phyloP scores from a whole-genome alignment of 164 flowering plant species.

The Aristolochia californica region DNA sequence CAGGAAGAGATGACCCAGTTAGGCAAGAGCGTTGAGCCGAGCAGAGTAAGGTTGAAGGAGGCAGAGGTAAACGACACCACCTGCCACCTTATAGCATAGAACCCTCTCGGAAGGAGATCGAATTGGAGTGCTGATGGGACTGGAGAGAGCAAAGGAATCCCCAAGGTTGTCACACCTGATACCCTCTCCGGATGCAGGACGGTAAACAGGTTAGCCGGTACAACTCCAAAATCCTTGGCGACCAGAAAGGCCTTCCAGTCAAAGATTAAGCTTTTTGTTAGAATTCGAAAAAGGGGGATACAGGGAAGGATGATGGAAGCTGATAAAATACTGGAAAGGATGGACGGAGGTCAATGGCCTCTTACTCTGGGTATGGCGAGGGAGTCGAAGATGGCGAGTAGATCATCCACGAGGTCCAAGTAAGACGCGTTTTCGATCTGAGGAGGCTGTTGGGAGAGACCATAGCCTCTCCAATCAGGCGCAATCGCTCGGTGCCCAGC shows the following conservation, averaged over 20 bases:
- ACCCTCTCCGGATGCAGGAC: conserved; percentile 33
- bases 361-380: conserved; percentile 20
- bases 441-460: conserved; percentile 47
- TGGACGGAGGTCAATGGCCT: neutral
- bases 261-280: too few species aligned
- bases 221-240: conserved; percentile 53
- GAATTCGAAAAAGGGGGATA: too few species aligned
- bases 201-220: conserved; percentile 17
- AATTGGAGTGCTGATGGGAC: conserved; percentile 5
- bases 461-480: conserved; percentile 54
- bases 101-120: conserved; percentile 39
- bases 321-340: neutral
- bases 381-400: conserved; percentile 19
- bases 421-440: conserved; percentile 27
- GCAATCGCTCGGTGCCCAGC: conserved; percentile 47
- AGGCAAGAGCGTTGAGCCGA: neutral
- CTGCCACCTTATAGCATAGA: conserved; percentile 42
- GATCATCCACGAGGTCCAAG: conserved; percentile 22
- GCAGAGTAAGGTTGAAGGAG: neutral
- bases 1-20: neutral
- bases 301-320: neutral
- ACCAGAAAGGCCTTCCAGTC: conserved; percentile 33
- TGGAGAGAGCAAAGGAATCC: conserved; percentile 34
- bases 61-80: conserved; percentile 10
- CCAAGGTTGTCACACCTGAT: conserved; percentile 31